Base-by-base conservation (phyloP, 192 early-diverging fungal species). In the Phycomyces blakesleeanus region DNA sequence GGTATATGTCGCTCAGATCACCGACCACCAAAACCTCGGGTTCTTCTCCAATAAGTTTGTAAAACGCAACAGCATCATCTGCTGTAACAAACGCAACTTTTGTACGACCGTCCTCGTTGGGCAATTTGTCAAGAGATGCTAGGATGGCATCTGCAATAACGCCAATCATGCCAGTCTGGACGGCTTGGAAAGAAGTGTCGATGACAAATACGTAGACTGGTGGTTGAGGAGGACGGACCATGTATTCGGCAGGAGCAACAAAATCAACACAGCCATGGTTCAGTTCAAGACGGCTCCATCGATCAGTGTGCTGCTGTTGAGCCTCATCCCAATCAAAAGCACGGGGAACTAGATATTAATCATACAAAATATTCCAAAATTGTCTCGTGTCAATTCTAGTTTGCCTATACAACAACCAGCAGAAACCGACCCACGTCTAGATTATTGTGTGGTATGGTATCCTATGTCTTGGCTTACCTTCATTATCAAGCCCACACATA, bases 11-110 rank as follows among this genome's bases (percentile, higher is more conserved):
- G 20, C 80, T 64, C 40, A 97, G 72, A 66, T 98, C 96, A 0
- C 89, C 83, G 1, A 97, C 93, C 29, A 96, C 90, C 77, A 98
- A 80, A 91, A 97, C 95, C 66, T 95, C 92, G 6, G 92, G 86
- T 68, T 94, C 89, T 37, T 94, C 91, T 16, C 93, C 82, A 39
- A 64, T 69, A 60, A 98, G 71, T 61, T 93, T 96, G 78, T 97
- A 97, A 73, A 98, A 98, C 66, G 97, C 93, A 22, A 95, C 84
- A 21, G 85, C 82, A 68, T 86, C 83, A 68, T 97, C 96, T 58
- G 85, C 93, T 5, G 95, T 97, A 47, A 97, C 74, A 40, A 98
- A 86, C 16, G 91, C 94, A 18, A 98, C 82, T 55, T 79, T 87
- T 34, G 83, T 78, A 10, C 89, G 64, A 10, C 61, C 71, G 24